Conservation (phyloP, 257 asterid species). For the Voacanga thouarsii region DNA sequence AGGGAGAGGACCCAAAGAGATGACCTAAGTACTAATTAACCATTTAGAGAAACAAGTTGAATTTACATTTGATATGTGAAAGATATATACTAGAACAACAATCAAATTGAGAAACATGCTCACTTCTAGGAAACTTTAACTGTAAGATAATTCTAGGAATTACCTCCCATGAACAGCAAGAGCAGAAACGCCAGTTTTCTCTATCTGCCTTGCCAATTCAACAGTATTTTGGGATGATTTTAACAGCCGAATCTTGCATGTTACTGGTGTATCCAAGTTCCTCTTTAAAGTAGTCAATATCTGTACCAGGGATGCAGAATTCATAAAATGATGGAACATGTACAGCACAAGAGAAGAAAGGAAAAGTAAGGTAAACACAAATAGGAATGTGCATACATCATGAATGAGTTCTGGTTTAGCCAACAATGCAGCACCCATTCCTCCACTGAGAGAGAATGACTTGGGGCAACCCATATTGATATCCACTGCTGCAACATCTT, state of each 20-base stretch:
- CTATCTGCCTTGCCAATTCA: slow-evolving; percentile 84
- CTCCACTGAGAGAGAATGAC: slow-evolving; percentile 88
- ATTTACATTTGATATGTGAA: no score
- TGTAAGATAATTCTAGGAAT: background rate
- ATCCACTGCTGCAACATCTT: slow-evolving; percentile 88
- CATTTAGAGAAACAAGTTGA: background rate
- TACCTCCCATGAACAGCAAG: slow-evolving; percentile 98
- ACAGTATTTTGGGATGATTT: slow-evolving; percentile 74
- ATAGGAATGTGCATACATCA: slow-evolving; percentile 50
- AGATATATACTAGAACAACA: no score
- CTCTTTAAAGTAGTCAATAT: slow-evolving; percentile 78
- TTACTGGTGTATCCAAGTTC: slow-evolving; percentile 69
- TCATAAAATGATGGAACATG: background rate
- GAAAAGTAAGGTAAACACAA: slow-evolving; percentile 3
- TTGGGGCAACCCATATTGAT: slow-evolving; percentile 97
- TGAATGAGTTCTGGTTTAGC: slow-evolving; percentile 88
- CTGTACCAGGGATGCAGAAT: slow-evolving; percentile 38
- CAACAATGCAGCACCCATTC: slow-evolving; percentile 97
- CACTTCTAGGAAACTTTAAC: background rate
- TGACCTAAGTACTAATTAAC: background rate
- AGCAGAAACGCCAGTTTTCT: slow-evolving; percentile 90
- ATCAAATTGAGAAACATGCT: background rate
- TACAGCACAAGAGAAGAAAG: background rate
- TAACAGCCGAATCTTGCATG: slow-evolving; percentile 87
- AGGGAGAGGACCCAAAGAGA: background rate